Conservation (phyloP, 2,329 filamentous ascomycete genomes). For the Pseudocercospora crystallina region DNA sequence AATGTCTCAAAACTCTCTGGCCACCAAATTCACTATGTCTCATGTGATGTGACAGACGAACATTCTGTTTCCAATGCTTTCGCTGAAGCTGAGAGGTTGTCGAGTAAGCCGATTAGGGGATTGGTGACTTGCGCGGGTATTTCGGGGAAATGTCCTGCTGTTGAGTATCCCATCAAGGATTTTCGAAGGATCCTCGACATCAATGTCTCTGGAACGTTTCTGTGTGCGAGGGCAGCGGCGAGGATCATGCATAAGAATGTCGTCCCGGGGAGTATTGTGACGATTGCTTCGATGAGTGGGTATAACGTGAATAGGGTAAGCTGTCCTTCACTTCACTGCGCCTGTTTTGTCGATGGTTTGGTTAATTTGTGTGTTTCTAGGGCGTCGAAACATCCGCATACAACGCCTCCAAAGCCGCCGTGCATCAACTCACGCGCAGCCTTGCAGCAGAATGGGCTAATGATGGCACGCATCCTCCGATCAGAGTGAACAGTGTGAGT, state of each 20-base stretch:
- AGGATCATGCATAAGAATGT: conserved; percentile 28
- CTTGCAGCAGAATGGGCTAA: conserved; percentile 54
- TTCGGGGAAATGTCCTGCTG: conserved; percentile 22
- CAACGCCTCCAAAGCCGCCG: conserved; percentile 55
- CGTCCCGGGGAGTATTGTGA: conserved; percentile 34
- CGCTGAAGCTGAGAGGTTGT: not conserved
- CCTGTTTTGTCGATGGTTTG: too few relatives aligned
- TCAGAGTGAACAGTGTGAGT: conserved; percentile 10
- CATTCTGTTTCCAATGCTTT: conserved; percentile 1
- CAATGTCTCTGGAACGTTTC: conserved; percentile 36
- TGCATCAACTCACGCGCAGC: conserved; percentile 51
- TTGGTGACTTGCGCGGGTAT: conserved; percentile 22
- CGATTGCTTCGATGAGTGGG: conserved; percentile 38
- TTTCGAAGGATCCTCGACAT: conserved; percentile 37
- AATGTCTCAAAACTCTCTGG: not conserved
- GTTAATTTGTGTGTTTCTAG: too few relatives aligned
- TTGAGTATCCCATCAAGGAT: conserved; percentile 29
- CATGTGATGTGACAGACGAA: conserved; percentile 6
- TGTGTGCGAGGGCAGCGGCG: conserved; percentile 30
- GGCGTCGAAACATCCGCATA: conserved; percentile 47
- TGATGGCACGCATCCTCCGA: conserved; percentile 4
- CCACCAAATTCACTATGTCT: not conserved
- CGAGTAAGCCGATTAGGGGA: conserved; percentile 49
- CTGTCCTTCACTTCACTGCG: too few relatives aligned
- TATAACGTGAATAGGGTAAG: conserved; percentile 31